A percentile compares a stretch with the other conserved stretches of the same genome.
Conservation (phyloP, 768 basidiomycete species). For the Fomitopsis serialis region DNA sequence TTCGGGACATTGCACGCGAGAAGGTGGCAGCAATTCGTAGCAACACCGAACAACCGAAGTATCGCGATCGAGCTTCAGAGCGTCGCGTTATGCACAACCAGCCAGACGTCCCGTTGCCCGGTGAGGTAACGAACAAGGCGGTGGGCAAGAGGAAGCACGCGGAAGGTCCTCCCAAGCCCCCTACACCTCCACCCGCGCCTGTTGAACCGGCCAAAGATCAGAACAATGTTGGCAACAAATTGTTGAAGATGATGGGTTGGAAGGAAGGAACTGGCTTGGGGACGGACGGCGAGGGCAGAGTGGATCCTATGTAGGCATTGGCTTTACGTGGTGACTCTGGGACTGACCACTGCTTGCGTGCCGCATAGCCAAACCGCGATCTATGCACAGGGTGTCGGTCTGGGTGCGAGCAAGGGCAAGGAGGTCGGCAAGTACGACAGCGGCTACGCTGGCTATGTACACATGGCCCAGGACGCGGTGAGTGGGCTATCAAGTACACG, state of each 20-base stretch:
- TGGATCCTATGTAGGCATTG: slow-evolving; percentile 73
- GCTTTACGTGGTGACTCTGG: slow-evolving; percentile 3
- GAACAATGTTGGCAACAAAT: slow-evolving; percentile 84
- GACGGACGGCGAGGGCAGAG: slow-evolving; percentile 72
- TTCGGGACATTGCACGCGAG: slow-evolving; percentile 70
- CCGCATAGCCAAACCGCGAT: slow-evolving; percentile 67
- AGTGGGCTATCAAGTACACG: slow-evolving; percentile 4
- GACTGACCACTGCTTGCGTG: background rate
- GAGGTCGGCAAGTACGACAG: slow-evolving; percentile 45
- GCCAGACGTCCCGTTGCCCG: slow-evolving; percentile 71
- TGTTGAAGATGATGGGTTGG: slow-evolving; percentile 99
- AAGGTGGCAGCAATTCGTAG: slow-evolving; percentile 44
- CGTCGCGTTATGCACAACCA: slow-evolving; percentile 89
- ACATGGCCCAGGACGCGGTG: slow-evolving; percentile 24
- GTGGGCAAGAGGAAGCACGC: slow-evolving; percentile 42
- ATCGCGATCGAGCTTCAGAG: slow-evolving; percentile 93
- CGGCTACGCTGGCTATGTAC: slow-evolving; percentile 23
- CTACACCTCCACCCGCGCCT: slow-evolving; percentile 56
- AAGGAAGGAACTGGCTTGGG: slow-evolving; percentile 86
- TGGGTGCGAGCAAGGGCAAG: slow-evolving; percentile 90
- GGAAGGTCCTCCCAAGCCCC: slow-evolving; percentile 57
- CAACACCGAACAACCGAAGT: slow-evolving; percentile 62
- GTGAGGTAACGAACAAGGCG: slow-evolving; percentile 15
- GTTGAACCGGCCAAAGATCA: slow-evolving; percentile 75
- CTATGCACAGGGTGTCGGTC: slow-evolving; percentile 81